Conservation (phyloP, 768 basidiomycete species). For the Rhizopogon vesiculosus region DNA sequence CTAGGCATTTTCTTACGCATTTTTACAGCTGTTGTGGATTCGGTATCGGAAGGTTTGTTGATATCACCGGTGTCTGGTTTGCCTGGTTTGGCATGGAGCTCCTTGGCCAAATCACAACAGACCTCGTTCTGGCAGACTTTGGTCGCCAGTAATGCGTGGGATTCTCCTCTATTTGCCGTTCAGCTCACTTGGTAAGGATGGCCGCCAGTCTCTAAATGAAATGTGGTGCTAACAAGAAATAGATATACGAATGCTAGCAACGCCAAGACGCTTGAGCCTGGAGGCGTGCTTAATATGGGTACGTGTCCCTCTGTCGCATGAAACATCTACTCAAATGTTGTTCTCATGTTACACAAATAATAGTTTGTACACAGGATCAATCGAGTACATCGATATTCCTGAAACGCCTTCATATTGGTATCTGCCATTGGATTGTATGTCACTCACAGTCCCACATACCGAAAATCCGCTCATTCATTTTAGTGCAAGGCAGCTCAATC, state of each 20-base stretch:
- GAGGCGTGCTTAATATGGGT: conserved; percentile 74
- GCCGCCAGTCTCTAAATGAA: background rate
- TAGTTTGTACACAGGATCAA: conserved; percentile 45
- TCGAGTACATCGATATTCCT: too few species aligned
- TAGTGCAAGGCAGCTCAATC: conserved; percentile 31
- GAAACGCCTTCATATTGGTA: too few species aligned
- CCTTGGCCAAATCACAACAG: conserved; percentile 36
- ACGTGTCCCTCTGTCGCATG: conserved; percentile 5
- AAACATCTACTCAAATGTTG: background rate
- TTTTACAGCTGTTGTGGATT: conserved; percentile 35
- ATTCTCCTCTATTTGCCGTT: conserved; percentile 36
- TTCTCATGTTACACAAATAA: conserved; percentile 38
- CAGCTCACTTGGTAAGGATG: conserved; percentile 36
- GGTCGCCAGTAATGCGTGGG: conserved; percentile 30
- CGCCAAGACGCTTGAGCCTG: conserved; percentile 47
- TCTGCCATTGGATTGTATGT: conserved; percentile 30
- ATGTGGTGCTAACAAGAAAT: background rate
- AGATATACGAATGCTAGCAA: conserved; percentile 42
- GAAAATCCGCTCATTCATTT: background rate
- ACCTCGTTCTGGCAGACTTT: conserved; percentile 51
- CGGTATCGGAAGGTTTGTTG: conserved; percentile 34
- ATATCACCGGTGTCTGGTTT: conserved; percentile 44
- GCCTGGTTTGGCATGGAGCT: conserved; percentile 47
- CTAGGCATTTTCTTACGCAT: background rate
- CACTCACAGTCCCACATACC: background rate